Evolutionary conservation across 2,329 filamentous ascomycete genomes (phyloP).

Genomic region (Colletotrichum sp.): DNA sequence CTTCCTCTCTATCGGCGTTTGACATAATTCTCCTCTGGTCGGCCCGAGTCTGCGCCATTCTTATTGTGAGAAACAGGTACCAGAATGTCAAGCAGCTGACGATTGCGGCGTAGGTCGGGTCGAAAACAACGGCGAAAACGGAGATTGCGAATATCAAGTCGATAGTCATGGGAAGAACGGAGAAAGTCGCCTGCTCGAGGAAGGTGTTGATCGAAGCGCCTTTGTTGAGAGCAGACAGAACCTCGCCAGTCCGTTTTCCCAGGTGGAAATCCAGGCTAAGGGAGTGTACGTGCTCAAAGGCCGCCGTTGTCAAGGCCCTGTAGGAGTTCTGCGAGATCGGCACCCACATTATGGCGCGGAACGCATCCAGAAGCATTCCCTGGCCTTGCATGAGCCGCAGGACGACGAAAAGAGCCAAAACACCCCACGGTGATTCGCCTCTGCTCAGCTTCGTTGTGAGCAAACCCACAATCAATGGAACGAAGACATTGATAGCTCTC

Average conservation of each 20-base stretch:
- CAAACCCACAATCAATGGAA: conserved; percentile 79
- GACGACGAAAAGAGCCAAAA: conserved; percentile 73
- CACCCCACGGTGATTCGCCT: conserved; percentile 67
- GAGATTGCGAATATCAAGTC: conserved; percentile 86
- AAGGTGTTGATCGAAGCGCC: conserved; percentile 96
- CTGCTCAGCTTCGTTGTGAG: conserved; percentile 74
- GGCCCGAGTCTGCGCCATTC: conserved; percentile 91
- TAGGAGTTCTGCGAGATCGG: conserved; percentile 98
- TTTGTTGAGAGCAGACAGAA: conserved; percentile 94
- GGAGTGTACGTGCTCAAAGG: conserved; percentile 96
- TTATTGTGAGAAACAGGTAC: conserved; percentile 95
- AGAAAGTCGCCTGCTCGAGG: conserved; percentile 94
- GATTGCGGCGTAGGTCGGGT: conserved; percentile 79
- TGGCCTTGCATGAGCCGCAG: conserved; percentile 86
- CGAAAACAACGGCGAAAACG: conserved; percentile 80
- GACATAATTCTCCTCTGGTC: conserved; percentile 93
- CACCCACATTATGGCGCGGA: conserved; percentile 89
- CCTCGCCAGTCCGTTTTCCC: conserved; percentile 95
- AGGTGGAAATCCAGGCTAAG: conserved; percentile 96
- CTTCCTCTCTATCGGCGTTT: conserved; percentile 92
- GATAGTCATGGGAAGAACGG: conserved; percentile 92
- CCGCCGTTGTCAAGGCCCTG: conserved; percentile 88
- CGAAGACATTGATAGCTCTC: conserved; percentile 83
- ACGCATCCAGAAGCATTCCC: conserved; percentile 84
- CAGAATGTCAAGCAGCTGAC: conserved; percentile 91